Base-by-base conservation (phyloP, 495 filamentous ascomycete species). In the Bacidia gigantensis region DNA sequence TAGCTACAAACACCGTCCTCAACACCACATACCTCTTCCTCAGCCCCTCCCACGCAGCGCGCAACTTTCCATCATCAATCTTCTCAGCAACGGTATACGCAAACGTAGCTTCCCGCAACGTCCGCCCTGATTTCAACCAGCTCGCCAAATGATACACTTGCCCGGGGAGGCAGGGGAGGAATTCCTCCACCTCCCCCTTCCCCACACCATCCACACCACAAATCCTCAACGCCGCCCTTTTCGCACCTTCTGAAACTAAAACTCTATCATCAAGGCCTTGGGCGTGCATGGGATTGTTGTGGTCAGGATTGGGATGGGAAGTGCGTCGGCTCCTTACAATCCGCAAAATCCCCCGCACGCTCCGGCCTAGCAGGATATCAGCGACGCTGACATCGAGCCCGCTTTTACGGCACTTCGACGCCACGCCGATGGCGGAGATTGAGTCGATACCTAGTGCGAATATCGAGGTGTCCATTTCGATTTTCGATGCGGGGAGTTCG, bases 371-470 rank as follows among this genome's bases (percentile, higher is more conserved):
- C 1, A 89, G 64, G 43, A 92, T 75, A 29, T 84, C 77, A 9
- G 82, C 76, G 11, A 87, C 80, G 26, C 70, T 69, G 0, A 87
- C 62, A 2, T 64, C 64, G 2, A 89, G 60, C 0, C 72, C 75
- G 35, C 75, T 67, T 41, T 78, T 80, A 18, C 76, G 74, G 10
- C 89, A 69, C n/a, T 81, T 65, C 0, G 79, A 72, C 21, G 80
- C 76, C 14, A 83, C 72, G 45, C 83, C 81, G 64, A 95, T 89
- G 10, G 87, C 85, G 49, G 83, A 86, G 60, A 97, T 87, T 2
- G 89, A 95, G 61, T 97, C 89, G 32, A 95, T 72, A 5, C 90
- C 89, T 5, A 97, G 72, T 57, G 86, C 80, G 61, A 90, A 93
- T 21, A 95, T 84, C 21, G 76, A 86, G 38, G 80, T 72, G n/a